Percentiles rank a stretch among this genome's conserved stretches.
phyloP scores from a whole-genome alignment of 331 rosid species.

The Phaseolus coccineus region DNA sequence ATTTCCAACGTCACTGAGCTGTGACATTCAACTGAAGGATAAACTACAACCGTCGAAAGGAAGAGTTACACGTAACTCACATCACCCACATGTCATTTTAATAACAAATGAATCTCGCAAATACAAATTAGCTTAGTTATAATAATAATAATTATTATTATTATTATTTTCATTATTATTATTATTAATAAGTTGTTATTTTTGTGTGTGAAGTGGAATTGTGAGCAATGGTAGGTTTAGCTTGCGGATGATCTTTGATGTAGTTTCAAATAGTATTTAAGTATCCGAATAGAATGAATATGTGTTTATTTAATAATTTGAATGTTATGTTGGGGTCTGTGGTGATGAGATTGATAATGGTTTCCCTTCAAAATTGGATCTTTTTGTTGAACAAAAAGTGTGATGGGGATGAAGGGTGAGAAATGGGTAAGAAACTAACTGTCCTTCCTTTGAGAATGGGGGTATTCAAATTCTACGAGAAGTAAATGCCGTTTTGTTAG shows the following conservation, averaged over 20 bases:
- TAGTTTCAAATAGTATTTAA: too few species aligned
- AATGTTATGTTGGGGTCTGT: background rate
- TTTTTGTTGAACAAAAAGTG: constrained; percentile 55
- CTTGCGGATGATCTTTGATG: too few species aligned
- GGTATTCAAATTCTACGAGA: constrained; percentile 48
- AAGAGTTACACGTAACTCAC: constrained; percentile 45
- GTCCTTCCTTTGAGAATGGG: constrained; percentile 46
- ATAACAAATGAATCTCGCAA: constrained; percentile 16
- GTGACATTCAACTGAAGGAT: constrained; percentile 39
- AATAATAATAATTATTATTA: background rate
- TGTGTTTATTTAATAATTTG: background rate
- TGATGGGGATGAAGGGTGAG: constrained; percentile 53
- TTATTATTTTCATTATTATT: too few species aligned
- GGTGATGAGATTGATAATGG: constrained; percentile 8
- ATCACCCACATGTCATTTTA: constrained; percentile 43
- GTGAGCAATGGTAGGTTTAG: too few species aligned
- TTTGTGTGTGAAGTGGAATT: background rate
- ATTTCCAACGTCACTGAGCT: constrained; percentile 16
- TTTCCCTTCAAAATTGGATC: constrained; percentile 73
- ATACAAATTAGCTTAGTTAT: background rate
- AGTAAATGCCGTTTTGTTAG: constrained; percentile 70
- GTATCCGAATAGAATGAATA: too few species aligned
- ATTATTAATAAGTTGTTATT: background rate
- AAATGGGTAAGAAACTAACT: constrained; percentile 50
- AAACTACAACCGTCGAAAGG: constrained; percentile 12